phyloP scores from a whole-genome alignment of 768 basidiomycete species.

The Pilatotrama ljubarskyi region DNA sequence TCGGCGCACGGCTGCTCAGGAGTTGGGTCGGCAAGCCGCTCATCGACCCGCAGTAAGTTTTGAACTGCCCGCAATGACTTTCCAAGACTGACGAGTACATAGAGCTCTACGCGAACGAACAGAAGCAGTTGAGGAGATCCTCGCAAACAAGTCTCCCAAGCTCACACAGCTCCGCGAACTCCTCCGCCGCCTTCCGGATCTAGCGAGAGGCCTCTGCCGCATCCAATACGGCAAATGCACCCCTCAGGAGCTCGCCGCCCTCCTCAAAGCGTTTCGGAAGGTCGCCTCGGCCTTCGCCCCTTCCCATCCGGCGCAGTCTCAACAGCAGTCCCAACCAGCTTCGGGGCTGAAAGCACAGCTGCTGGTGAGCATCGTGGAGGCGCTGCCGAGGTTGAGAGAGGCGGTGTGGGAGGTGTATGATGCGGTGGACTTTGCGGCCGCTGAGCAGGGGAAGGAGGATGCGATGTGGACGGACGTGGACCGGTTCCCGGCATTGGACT shows the following conservation, averaged over 20 bases:
- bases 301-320: conserved; percentile 9
- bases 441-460: conserved; percentile 66
- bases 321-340: conserved; percentile 40
- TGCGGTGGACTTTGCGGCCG: conserved; percentile 59
- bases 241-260: conserved; percentile 74
- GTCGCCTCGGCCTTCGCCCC: conserved; percentile 64
- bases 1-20: conserved; percentile 81
- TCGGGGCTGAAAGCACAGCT: conserved; percentile 56
- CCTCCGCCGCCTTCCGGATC: conserved; percentile 81
- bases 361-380: conserved; percentile 67
- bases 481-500: conserved; percentile 55
- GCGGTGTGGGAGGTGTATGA: conserved; percentile 54
- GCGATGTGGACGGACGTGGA: conserved; percentile 64
- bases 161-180: conserved; percentile 66
- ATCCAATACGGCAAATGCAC: conserved; percentile 94
- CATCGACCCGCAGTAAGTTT: conserved; percentile 59
- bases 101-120: conserved; percentile 76
- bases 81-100: not conserved
- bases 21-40: conserved; percentile 89
- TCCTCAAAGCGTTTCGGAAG: conserved; percentile 75
- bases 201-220: conserved; percentile 81
- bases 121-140: conserved; percentile 85
- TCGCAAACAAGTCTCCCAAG: conserved; percentile 56
- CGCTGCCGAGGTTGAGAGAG: conserved; percentile 64
- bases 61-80: not conserved